phyloP scores from a whole-genome alignment of 345 rosid species.

The Kandelia obovata region DNA sequence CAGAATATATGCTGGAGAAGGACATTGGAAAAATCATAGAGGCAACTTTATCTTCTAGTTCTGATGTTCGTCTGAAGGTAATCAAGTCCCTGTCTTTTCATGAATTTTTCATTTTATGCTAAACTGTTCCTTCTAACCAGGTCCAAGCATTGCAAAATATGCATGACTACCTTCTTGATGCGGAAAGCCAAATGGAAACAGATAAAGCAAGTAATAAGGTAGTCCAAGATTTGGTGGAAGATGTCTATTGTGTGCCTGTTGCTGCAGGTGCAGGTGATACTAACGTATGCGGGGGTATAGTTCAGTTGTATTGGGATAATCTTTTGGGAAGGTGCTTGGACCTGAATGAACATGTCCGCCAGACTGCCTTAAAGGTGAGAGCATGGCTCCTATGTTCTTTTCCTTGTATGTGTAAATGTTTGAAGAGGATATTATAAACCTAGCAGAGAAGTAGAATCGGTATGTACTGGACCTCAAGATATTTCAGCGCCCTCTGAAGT shows the following conservation, averaged over 20 bases:
- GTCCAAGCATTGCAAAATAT: slow-evolving; percentile 89
- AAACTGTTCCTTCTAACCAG: slow-evolving; percentile 46
- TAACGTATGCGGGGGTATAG: slow-evolving; percentile 97
- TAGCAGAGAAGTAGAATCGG: neutral
- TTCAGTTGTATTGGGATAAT: slow-evolving; percentile 92
- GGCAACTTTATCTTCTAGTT: slow-evolving; percentile 60
- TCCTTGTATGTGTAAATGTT: neutral
- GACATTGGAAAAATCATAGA: slow-evolving; percentile 83
- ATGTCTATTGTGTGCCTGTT: slow-evolving; percentile 71
- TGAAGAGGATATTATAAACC: too few relatives aligned
- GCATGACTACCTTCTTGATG: slow-evolving; percentile 94
- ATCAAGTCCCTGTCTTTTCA: slow-evolving; percentile 10
- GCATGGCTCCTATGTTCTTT: slow-evolving; percentile 6
- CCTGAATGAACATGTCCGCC: slow-evolving; percentile 81
- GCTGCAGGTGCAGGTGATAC: slow-evolving; percentile 99
- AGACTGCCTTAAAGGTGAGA: slow-evolving; percentile 82
- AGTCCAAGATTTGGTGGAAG: slow-evolving; percentile 42
- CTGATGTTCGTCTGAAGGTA: slow-evolving; percentile 87
- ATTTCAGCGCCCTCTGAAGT: neutral
- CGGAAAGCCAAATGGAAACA: slow-evolving; percentile 84
- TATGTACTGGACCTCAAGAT: neutral
- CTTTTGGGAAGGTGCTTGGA: slow-evolving; percentile 87
- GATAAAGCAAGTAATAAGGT: slow-evolving; percentile 47
- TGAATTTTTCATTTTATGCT: slow-evolving; percentile 16
- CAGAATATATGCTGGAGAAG: slow-evolving; percentile 94